Evolutionary conservation across 768 basidiomycete genomes (phyloP).

Genomic region (Tulasnella sp.): DNA sequence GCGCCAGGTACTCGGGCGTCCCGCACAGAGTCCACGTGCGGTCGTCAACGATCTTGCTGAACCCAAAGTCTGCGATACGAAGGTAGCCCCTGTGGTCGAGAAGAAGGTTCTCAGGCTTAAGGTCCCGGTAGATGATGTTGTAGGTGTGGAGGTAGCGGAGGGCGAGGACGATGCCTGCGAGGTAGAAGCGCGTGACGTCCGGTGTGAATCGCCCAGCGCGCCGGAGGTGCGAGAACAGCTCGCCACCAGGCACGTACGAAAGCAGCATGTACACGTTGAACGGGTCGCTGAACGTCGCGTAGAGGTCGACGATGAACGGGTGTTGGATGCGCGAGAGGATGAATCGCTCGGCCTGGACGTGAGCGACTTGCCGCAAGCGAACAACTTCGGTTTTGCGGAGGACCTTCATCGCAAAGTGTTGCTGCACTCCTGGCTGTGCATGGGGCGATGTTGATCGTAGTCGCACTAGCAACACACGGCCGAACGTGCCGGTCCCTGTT

Average conservation of each 20-base stretch:
- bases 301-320: slow-evolving; percentile 95
- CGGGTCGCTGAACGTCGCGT: slow-evolving; percentile 91
- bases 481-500: slow-evolving; percentile 93
- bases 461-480: slow-evolving; percentile 83
- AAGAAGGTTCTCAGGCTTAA: slow-evolving; percentile 98
- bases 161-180: slow-evolving; percentile 92
- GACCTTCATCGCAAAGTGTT: slow-evolving; percentile 83
- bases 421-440: slow-evolving; percentile 47
- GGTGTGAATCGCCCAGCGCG: slow-evolving; percentile 92
- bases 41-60: slow-evolving; percentile 95
- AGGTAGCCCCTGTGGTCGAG: slow-evolving; percentile 90
- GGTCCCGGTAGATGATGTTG: slow-evolving; percentile 97
- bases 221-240: slow-evolving; percentile 94
- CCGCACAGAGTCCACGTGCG: slow-evolving; percentile 98
- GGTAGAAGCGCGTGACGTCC: slow-evolving; percentile 96
- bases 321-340: slow-evolving; percentile 89
- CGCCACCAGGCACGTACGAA: slow-evolving; percentile 94
- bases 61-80: slow-evolving; percentile 95
- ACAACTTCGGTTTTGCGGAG: slow-evolving; percentile 82
- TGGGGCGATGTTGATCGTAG: slow-evolving; percentile 49
- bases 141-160: slow-evolving; percentile 91
- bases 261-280: slow-evolving; percentile 98
- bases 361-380: slow-evolving; percentile 90
- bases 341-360: slow-evolving; percentile 93
- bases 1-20: slow-evolving; percentile 94